Percentiles rank a stretch among this genome's conserved stretches.
These are phyloP conservation scores for Ogataea sp. DNA, from an alignment of 805 yeast species.

Conservation along the genomic window DNA sequence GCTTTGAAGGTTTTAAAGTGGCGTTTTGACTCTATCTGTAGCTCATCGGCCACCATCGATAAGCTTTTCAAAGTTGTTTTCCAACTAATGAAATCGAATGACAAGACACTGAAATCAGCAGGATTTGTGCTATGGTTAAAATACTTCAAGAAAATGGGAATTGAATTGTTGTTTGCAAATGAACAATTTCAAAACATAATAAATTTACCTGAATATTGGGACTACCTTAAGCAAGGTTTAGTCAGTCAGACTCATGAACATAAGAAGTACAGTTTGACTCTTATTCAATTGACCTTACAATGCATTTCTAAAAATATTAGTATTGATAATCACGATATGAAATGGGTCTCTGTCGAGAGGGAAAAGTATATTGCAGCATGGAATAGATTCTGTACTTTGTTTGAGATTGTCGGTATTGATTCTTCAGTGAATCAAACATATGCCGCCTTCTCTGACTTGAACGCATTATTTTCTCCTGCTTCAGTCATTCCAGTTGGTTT, in stretches of 20 bases:
- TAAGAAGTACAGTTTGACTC: conserved; percentile 59
- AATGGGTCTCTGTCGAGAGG: conserved; percentile 31
- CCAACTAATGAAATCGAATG: conserved; percentile 22
- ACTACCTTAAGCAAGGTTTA: conserved; percentile 45
- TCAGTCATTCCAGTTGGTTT: conserved; percentile 58
- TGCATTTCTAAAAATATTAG: conserved; percentile 26
- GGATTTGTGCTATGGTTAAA: conserved; percentile 52
- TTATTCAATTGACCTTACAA: conserved; percentile 53
- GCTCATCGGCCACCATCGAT: conserved; percentile 13
- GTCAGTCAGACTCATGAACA: conserved; percentile 53
- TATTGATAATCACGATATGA: conserved; percentile 30
- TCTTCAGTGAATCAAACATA: conserved; percentile 81
- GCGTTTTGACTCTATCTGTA: conserved; percentile 34
- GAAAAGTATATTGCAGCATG: conserved; percentile 42
- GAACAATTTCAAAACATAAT: conserved; percentile 24
- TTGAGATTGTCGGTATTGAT: conserved; percentile 77
- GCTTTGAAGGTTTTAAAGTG: conserved; percentile 43
- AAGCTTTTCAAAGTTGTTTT: conserved; percentile 41
- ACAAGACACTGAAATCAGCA: conserved; percentile 24
- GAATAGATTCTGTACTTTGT: conserved; percentile 66
- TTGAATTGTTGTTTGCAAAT: conserved; percentile 4
- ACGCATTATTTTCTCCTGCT: conserved; percentile 37
- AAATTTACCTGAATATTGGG: conserved; percentile 42
- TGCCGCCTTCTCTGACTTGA: conserved; percentile 63
- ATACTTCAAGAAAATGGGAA: conserved; percentile 26